Conservation (phyloP, 2,329 filamentous ascomycete species). For the Alternaria longipes region DNA sequence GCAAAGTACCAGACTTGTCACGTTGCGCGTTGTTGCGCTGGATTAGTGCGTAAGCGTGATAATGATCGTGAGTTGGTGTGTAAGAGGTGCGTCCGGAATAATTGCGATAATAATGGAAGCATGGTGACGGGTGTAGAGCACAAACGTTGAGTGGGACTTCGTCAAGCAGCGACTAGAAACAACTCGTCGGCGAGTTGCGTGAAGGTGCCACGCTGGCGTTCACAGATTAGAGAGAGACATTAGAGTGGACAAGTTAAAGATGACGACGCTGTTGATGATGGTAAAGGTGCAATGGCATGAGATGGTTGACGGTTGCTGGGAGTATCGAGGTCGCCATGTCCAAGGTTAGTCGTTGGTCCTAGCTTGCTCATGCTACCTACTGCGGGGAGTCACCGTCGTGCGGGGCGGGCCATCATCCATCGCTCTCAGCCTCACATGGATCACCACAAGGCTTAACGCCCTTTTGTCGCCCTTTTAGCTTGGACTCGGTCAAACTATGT, state of each 20-base stretch:
- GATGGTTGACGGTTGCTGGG: conserved; percentile 7
- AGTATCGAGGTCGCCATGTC: conserved; percentile 10
- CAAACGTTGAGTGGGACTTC: conserved; percentile 35
- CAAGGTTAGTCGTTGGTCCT: conserved; percentile 21
- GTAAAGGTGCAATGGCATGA: conserved; percentile 6
- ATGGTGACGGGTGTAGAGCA: conserved; percentile 56
- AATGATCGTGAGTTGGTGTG: conserved; percentile 62
- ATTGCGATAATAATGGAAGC: conserved; percentile 58
- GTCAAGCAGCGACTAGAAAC: conserved; percentile 28
- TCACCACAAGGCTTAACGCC: conserved; percentile 9
- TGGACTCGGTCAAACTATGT: background rate
- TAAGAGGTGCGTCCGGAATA: conserved; percentile 60
- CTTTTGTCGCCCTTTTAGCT: conserved; percentile 14
- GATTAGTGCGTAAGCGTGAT: conserved; percentile 35
- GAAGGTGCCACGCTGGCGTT: conserved; percentile 36
- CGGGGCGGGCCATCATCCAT: conserved; percentile 12
- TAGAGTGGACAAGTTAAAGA: background rate
- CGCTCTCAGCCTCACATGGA: conserved; percentile 4
- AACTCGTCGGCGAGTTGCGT: conserved; percentile 34
- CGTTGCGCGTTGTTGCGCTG: conserved; percentile 14
- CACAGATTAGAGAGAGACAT: conserved; percentile 29
- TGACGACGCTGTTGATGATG: conserved; percentile 5
- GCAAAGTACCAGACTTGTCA: conserved; percentile 7
- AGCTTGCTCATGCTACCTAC: conserved; percentile 8
- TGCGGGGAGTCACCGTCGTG: conserved; percentile 20